phyloP scores from a whole-genome alignment of 202 grass and related monocot genomes.

The Carex sylvatica region DNA sequence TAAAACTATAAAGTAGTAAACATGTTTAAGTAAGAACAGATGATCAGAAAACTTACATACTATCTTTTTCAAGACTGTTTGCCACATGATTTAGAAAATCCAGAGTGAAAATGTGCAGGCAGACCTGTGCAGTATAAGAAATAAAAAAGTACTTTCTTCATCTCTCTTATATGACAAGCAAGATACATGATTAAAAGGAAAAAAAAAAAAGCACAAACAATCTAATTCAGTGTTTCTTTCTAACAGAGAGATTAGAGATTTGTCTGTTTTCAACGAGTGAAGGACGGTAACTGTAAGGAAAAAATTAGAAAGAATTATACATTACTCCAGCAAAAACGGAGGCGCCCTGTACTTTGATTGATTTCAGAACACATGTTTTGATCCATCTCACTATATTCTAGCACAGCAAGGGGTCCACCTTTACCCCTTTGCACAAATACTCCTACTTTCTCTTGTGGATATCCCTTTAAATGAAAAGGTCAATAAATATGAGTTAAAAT shows the following conservation, averaged over 20 bases:
- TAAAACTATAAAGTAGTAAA: background rate
- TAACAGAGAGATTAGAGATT: background rate
- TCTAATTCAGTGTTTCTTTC: background rate
- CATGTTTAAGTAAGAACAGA: background rate
- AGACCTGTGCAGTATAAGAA: slow-evolving; percentile 40
- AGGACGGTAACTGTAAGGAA: background rate
- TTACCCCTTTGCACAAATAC: slow-evolving; percentile 93
- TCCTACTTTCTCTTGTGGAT: slow-evolving; percentile 90
- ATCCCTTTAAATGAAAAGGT: slow-evolving; percentile 41
- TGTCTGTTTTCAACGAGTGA: background rate
- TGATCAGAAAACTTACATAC: slow-evolving; percentile 56
- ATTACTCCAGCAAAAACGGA: slow-evolving; percentile 99
- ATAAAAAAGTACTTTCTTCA: slow-evolving; percentile 1
- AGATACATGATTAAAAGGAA: slow-evolving; percentile 12
- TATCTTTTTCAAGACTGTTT: slow-evolving; percentile 96
- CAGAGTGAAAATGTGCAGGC: slow-evolving; percentile 90
- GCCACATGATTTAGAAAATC: slow-evolving; percentile 94
- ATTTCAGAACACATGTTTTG: slow-evolving; percentile 82
- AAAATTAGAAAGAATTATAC: slow-evolving; percentile 47
- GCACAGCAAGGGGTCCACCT: slow-evolving; percentile 75
- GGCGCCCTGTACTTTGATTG: slow-evolving; percentile 88
- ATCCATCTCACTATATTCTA: slow-evolving; percentile 98
- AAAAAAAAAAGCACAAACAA: background rate
- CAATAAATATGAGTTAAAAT: slow-evolving; percentile 17
- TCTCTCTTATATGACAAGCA: background rate